Conservation (phyloP, 441 rosid species). For the California macrophylla region DNA sequence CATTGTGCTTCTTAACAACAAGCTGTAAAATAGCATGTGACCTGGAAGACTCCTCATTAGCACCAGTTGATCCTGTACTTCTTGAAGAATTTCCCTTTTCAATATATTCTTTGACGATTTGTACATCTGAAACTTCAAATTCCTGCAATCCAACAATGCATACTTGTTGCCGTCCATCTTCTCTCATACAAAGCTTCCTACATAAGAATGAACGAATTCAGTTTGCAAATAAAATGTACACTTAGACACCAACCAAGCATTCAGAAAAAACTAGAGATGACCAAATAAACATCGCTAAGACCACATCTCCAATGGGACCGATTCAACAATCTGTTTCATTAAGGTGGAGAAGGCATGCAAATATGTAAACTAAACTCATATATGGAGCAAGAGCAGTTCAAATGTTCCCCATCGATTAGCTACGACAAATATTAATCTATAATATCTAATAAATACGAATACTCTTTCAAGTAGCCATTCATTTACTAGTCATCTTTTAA, state of each 20-base stretch:
- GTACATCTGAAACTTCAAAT: constrained; percentile 85
- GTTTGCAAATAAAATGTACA: constrained; percentile 18
- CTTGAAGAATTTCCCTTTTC: constrained; percentile 90
- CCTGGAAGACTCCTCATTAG: constrained; percentile 98
- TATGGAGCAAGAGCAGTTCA: neutral
- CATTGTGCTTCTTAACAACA: constrained; percentile 76
- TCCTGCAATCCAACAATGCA: constrained; percentile 98
- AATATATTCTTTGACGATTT: constrained; percentile 84
- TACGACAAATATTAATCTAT: too few relatives aligned
- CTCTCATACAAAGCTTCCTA: constrained; percentile 98
- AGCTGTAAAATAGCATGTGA: constrained; percentile 98
- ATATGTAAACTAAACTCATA: neutral
- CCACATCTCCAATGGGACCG: neutral
- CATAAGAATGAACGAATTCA: constrained; percentile 16
- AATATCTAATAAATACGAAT: neutral
- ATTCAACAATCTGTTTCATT: neutral
- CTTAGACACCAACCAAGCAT: constrained; percentile 8
- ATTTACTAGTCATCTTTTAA: neutral
- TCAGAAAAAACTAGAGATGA: neutral
- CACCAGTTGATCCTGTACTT: constrained; percentile 97
- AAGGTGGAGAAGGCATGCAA: neutral
- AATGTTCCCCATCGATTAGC: neutral
- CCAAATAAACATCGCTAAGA: neutral
- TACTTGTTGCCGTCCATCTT: constrained; percentile 97
- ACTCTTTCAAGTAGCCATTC: neutral